A percentile compares a stretch with the other conserved stretches of the same genome.
Conservation (phyloP, 1,139 yeast genomes). For the Blastobotrys petasosporus region DNA sequence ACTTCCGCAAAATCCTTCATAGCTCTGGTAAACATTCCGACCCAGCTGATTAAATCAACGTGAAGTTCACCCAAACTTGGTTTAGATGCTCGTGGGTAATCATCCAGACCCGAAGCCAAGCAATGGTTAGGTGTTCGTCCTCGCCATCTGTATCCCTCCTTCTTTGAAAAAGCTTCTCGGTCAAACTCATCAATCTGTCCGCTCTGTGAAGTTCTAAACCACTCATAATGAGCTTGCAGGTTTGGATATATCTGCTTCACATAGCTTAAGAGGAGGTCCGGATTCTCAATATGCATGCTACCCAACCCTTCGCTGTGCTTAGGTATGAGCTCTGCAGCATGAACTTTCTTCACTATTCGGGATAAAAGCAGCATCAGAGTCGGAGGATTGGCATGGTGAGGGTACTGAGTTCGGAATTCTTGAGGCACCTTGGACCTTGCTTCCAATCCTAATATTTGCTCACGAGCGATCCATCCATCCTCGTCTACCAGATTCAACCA, state of each 20-base stretch:
- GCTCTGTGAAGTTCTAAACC: slow-evolving; percentile 77
- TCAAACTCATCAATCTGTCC: slow-evolving; percentile 74
- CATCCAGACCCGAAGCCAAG: slow-evolving; percentile 91
- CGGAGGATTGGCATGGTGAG: slow-evolving; percentile 93
- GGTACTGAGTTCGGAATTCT: slow-evolving; percentile 83
- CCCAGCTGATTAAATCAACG: slow-evolving; percentile 87
- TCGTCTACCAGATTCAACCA: slow-evolving; percentile 86
- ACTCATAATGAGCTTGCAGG: slow-evolving; percentile 68
- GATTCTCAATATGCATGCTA: slow-evolving; percentile 50
- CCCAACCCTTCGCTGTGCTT: slow-evolving; percentile 29
- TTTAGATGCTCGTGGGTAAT: slow-evolving; percentile 79
- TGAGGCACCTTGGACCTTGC: slow-evolving; percentile 83
- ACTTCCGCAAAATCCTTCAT: slow-evolving; percentile 68
- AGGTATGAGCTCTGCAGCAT: slow-evolving; percentile 7
- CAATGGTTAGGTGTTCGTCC: slow-evolving; percentile 85
- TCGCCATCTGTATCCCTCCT: slow-evolving; percentile 85
- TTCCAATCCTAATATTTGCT: slow-evolving; percentile 88
- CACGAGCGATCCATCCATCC: slow-evolving; percentile 96
- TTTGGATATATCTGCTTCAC: slow-evolving; percentile 69
- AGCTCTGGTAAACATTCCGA: slow-evolving; percentile 84
- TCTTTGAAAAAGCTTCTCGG: slow-evolving; percentile 46
- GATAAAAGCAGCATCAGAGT: slow-evolving; percentile 79
- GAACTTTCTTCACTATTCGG: slow-evolving; percentile 51
- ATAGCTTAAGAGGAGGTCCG: slow-evolving; percentile 56
- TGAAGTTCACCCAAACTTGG: slow-evolving; percentile 88